Conservation (phyloP, 768 basidiomycete species). For the Paxillus rubicundulus region DNA sequence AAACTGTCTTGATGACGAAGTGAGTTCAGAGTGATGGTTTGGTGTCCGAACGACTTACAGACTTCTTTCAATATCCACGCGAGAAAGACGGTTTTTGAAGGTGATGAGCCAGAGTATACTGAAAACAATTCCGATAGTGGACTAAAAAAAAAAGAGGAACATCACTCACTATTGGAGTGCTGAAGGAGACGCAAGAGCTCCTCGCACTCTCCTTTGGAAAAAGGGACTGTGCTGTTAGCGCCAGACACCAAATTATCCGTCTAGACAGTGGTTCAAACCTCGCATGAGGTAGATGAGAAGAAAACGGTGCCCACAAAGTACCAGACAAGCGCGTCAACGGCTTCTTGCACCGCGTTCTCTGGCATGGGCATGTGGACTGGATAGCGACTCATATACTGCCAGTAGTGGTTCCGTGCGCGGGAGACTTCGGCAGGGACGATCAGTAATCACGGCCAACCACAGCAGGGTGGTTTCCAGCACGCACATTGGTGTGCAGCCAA, state of each 20-base stretch:
- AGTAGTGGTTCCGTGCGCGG: conserved; percentile 47
- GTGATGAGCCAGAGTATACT: conserved; percentile 20
- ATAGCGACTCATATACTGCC: conserved; percentile 51
- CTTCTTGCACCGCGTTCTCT: conserved; percentile 42
- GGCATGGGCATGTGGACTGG: conserved; percentile 45
- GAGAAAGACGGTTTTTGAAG: conserved; percentile 45
- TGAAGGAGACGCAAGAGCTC: conserved; percentile 42
- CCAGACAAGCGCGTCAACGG: conserved; percentile 49
- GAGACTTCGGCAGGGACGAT: conserved; percentile 33
- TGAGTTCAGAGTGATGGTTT: background rate
- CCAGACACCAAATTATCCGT: conserved; percentile 51
- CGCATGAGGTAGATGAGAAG: too few relatives aligned
- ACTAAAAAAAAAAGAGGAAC: background rate
- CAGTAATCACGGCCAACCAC: conserved; percentile 2
- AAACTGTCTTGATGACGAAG: conserved; percentile 34
- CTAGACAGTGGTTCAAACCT: conserved; percentile 14
- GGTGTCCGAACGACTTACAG: conserved; percentile 24
- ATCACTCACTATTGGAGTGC: conserved; percentile 29
- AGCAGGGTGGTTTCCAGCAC: conserved; percentile 16
- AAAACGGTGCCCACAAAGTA: conserved; percentile 37
- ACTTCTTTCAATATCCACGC: conserved; percentile 52
- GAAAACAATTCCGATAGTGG: background rate
- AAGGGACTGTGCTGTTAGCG: conserved; percentile 44
- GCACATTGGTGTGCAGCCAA: conserved; percentile 20
- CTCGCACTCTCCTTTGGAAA: conserved; percentile 53